These are phyloP conservation scores for Lippia alba DNA, from an alignment of 305 asterid species.

Conservation along the genomic window DNA sequence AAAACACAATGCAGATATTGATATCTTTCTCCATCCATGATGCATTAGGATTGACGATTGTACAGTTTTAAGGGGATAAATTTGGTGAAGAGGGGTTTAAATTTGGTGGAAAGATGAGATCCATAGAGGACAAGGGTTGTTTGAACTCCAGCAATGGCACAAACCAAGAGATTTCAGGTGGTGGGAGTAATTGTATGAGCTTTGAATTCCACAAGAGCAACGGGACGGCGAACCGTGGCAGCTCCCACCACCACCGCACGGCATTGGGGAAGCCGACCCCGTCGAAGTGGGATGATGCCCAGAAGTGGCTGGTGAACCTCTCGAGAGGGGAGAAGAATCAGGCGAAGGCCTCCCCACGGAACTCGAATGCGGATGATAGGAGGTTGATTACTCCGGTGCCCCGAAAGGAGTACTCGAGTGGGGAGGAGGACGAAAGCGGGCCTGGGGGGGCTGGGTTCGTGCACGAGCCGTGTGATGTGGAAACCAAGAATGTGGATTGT, in stretches of 20 bases:
- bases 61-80: not conserved
- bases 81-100: conserved; percentile 35
- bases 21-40: not conserved
- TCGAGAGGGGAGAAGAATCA: conserved; percentile 62
- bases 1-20: conserved; percentile 30
- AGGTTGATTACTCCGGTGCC: conserved; percentile 47
- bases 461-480: conserved; percentile 39
- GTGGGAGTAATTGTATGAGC: conserved; percentile 36
- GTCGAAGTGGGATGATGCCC: conserved; percentile 86
- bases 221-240: conserved; percentile 43
- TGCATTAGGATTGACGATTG: not conserved
- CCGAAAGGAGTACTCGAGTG: conserved; percentile 35
- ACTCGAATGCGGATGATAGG: conserved; percentile 75
- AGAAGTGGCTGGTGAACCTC: conserved; percentile 89
- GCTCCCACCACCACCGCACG: conserved; percentile 61
- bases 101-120: conserved; percentile 56
- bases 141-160: conserved; percentile 44
- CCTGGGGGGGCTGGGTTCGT: not conserved
- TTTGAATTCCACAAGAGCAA: conserved; percentile 57
- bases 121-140: conserved; percentile 83
- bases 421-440: conserved; percentile 44
- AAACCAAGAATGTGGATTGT: conserved; percentile 53
- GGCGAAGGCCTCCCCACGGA: conserved; percentile 70
- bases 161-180: conserved; percentile 44
- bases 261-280: conserved; percentile 66